Conservation (phyloP, 2,329 filamentous ascomycete genomes). For the Ceratocystis harringtonii region DNA sequence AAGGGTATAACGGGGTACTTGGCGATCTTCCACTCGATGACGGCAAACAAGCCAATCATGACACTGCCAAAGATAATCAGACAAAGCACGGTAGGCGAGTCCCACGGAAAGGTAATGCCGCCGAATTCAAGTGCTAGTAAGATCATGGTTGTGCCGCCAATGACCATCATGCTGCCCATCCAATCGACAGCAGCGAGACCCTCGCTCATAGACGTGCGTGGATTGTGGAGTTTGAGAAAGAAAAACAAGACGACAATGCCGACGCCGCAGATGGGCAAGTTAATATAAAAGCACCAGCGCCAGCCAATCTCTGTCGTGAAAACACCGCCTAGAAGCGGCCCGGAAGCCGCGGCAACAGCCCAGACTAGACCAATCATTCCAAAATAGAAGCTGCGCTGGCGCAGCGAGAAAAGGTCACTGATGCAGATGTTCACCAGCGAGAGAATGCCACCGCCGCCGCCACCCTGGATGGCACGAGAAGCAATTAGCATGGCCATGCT, state of each 20-base stretch:
- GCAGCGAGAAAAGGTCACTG: conserved; percentile 39
- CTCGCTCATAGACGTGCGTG: conserved; percentile 44
- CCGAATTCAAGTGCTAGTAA: conserved; percentile 77
- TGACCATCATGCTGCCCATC: conserved; percentile 42
- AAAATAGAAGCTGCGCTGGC: conserved; percentile 37
- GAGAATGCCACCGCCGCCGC: conserved; percentile 42
- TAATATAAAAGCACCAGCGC: conserved; percentile 58
- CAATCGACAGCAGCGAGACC: conserved; percentile 51
- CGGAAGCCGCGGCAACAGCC: conserved; percentile 50
- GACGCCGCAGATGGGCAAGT: conserved; percentile 36
- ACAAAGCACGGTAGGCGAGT: conserved; percentile 58
- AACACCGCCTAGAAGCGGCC: conserved; percentile 52
- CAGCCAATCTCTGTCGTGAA: conserved; percentile 50
- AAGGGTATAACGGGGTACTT: conserved; percentile 66
- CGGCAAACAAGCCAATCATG: conserved; percentile 48
- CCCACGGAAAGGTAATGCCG: conserved; percentile 61
- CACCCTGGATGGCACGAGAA: conserved; percentile 40
- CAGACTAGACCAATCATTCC: conserved; percentile 41
- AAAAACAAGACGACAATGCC: conserved; percentile 39
- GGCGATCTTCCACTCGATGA: conserved; percentile 60
- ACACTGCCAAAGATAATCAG: conserved; percentile 59
- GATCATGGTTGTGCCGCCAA: conserved; percentile 71
- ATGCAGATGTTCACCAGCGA: conserved; percentile 46
- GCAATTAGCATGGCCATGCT: conserved; percentile 40
- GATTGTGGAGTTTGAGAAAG: conserved; percentile 53